These are phyloP conservation scores for Teratosphaeria pseudoeucalypti DNA, from an alignment of 2,329 filamentous ascomycete species.

Conservation along the genomic window DNA sequence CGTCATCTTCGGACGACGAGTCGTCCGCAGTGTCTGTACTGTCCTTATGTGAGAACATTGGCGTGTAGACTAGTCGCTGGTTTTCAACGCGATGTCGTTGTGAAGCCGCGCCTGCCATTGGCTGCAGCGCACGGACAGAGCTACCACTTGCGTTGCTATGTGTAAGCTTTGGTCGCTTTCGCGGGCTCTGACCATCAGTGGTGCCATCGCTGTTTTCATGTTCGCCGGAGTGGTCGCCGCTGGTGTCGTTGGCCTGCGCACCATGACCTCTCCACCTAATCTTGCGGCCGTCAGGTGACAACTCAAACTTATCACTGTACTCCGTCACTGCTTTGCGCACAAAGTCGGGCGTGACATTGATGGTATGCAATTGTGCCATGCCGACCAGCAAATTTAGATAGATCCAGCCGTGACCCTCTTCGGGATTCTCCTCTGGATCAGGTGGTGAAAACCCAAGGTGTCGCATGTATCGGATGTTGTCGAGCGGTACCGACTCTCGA, in stretches of 20 bases:
- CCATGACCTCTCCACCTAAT: slow-evolving; percentile 63
- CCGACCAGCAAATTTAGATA: slow-evolving; percentile 72
- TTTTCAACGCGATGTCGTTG: slow-evolving; percentile 10
- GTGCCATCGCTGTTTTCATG: neutral
- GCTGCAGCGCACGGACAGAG: neutral
- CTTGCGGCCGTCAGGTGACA: slow-evolving; percentile 67
- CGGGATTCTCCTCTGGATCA: slow-evolving; percentile 43
- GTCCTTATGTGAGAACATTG: slow-evolving; percentile 38
- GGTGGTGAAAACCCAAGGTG: slow-evolving; percentile 60
- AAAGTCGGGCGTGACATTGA: slow-evolving; percentile 71
- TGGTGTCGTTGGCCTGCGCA: slow-evolving; percentile 11
- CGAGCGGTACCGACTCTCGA: slow-evolving; percentile 61
- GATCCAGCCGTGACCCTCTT: slow-evolving; percentile 66
- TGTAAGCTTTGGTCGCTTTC: slow-evolving; percentile 20
- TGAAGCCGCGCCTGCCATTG: slow-evolving; percentile 2
- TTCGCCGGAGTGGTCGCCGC: slow-evolving; percentile 9
- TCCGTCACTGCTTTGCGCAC: slow-evolving; percentile 61
- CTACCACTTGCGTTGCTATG: slow-evolving; percentile 8
- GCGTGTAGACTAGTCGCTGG: slow-evolving; percentile 35
- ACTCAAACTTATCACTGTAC: slow-evolving; percentile 63
- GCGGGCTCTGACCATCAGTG: slow-evolving; percentile 12
- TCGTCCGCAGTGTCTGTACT: slow-evolving; percentile 31
- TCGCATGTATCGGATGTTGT: slow-evolving; percentile 71
- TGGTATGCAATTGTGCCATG: slow-evolving; percentile 73
- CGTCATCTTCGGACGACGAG: slow-evolving; percentile 23